Percentiles rank a stretch among this genome's conserved stretches.
These are phyloP conservation scores for Hydnomerulius pinastri DNA, from an alignment of 768 basidiomycete species.

Conservation along the genomic window DNA sequence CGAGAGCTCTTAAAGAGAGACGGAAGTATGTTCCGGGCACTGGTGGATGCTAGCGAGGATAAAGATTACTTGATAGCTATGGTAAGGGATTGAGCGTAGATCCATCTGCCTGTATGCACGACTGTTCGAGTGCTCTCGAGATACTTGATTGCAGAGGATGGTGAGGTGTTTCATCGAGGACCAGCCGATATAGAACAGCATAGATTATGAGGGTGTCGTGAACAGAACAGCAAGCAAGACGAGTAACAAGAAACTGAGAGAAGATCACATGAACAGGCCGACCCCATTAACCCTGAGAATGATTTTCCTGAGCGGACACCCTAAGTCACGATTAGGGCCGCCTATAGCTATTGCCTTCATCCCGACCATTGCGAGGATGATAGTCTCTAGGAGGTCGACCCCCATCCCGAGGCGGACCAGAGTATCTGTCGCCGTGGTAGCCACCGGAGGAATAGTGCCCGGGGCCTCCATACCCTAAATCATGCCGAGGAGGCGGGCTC, in stretches of 20 bases:
- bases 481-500: slow-evolving; percentile 58
- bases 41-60: slow-evolving; percentile 9
- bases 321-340: slow-evolving; percentile 17
- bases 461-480: slow-evolving; percentile 55
- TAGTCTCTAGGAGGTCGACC: slow-evolving; percentile 41
- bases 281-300: too few relatives aligned
- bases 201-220: neutral
- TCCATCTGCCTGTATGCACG: neutral
- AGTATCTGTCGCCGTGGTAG: slow-evolving; percentile 52
- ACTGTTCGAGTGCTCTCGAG: too few relatives aligned
- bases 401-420: slow-evolving; percentile 37
- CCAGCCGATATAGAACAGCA: slow-evolving; percentile 3
- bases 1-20: slow-evolving; percentile 3
- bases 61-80: slow-evolving; percentile 1
- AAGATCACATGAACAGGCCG: slow-evolving; percentile 10
- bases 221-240: slow-evolving; percentile 1
- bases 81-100: neutral
- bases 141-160: too few relatives aligned
- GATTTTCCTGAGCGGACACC: too few relatives aligned
- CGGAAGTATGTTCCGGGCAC: neutral
- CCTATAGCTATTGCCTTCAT: slow-evolving; percentile 32
- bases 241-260: neutral
- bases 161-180: slow-evolving; percentile 10
- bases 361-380: slow-evolving; percentile 35
- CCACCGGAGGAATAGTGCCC: slow-evolving; percentile 28